Evolutionary conservation across 2,329 filamentous ascomycete genomes (phyloP).

Genomic region (Hortaea sp.): DNA sequence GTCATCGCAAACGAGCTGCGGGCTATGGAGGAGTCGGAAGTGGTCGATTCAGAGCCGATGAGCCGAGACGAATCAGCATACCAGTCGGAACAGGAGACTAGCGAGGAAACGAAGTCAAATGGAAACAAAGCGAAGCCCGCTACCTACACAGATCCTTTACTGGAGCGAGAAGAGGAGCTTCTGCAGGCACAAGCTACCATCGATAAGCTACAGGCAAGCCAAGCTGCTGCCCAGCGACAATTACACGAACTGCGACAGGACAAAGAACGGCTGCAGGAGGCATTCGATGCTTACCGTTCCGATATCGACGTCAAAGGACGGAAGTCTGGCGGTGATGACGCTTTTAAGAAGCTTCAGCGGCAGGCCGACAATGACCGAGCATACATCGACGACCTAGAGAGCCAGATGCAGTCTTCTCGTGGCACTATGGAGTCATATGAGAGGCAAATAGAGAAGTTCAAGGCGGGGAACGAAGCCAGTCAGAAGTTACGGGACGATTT

Average conservation of each 20-base stretch:
- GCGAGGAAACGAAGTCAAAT: constrained; percentile 9
- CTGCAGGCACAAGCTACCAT: constrained; percentile 39
- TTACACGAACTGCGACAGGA: constrained; percentile 31
- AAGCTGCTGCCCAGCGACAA: constrained; percentile 32
- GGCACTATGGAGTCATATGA: constrained; percentile 37
- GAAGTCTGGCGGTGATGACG: constrained; percentile 30
- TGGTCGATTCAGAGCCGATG: constrained; percentile 15
- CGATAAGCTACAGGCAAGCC: constrained; percentile 31
- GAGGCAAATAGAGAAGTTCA: constrained; percentile 34
- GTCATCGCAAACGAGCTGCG: constrained; percentile 23
- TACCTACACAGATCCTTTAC: constrained; percentile 30
- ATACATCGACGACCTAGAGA: constrained; percentile 41
- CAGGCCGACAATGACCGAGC: constrained; percentile 37
- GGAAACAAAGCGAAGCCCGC: constrained; percentile 3
- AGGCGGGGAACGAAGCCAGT: constrained; percentile 33
- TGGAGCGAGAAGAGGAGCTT: constrained; percentile 41
- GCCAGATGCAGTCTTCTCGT: constrained; percentile 35
- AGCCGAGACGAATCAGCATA: constrained; percentile 22
- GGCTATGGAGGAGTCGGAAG: constrained; percentile 22
- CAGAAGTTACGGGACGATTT: constrained; percentile 42
- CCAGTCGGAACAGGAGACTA: constrained; percentile 18
- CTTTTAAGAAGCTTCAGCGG: constrained; percentile 32
- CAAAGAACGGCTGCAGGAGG: constrained; percentile 37
- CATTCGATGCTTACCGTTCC: constrained; percentile 36
- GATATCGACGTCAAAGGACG: constrained; percentile 34